These are phyloP conservation scores for Actinomortierella ambigua DNA, from an alignment of 371 early-diverging fungal species.

Conservation along the genomic window DNA sequence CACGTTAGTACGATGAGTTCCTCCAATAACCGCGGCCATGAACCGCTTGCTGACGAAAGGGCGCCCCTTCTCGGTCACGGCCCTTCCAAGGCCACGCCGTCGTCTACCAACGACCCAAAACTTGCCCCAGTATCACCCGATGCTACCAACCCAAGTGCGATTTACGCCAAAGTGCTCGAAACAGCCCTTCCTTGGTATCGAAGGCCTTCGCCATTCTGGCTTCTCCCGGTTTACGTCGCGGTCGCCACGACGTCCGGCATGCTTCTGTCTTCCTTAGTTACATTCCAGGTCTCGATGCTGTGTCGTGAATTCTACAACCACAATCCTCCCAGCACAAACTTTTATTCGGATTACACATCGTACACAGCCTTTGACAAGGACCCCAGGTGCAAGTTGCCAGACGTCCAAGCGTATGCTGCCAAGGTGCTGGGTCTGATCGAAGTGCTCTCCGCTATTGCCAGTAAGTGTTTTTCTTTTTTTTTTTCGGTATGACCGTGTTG, in stretches of 20 bases:
- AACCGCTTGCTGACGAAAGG: no score
- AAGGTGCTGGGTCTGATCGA: constrained; percentile 25
- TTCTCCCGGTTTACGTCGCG: constrained; percentile 28
- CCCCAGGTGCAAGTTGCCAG: constrained; percentile 13
- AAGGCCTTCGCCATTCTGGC: constrained; percentile 25
- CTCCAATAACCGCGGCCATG: no score
- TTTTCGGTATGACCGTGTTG: no score
- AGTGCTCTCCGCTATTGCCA: constrained; percentile 24
- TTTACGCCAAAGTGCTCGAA: constrained; percentile 20
- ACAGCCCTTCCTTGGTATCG: constrained; percentile 31
- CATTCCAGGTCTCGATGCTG: constrained; percentile 26
- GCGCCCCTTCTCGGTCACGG: no score
- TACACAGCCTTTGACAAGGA: not conserved
- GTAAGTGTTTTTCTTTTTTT: constrained; percentile 12
- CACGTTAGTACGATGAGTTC: no score
- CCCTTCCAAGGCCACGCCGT: no score
- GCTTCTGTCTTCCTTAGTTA: constrained; percentile 26
- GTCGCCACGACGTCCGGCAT: constrained; percentile 20
- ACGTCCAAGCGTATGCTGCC: constrained; percentile 37
- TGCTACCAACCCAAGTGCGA: constrained; percentile 10
- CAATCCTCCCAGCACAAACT: constrained; percentile 15
- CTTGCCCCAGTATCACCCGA: not conserved
- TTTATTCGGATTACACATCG: not conserved
- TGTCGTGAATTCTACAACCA: constrained; percentile 36
- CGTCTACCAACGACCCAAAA: no score